Conservation (phyloP, 805 yeast species). For the Candida endomychidarum region DNA sequence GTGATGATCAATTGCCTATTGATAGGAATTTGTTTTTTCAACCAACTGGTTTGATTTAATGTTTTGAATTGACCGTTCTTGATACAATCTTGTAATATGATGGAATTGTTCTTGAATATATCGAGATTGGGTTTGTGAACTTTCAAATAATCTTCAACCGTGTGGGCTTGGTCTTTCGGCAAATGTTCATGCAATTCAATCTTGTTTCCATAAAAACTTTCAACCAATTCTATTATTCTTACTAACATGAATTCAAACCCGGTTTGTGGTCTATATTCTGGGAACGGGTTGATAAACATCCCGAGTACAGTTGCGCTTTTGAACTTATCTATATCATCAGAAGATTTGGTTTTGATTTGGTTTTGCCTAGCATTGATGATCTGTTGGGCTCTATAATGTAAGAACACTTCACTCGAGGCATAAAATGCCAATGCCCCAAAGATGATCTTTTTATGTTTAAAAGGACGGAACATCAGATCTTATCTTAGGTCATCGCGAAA, state of each 20-base stretch:
- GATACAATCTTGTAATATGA: constrained; percentile 28
- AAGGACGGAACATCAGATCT: not conserved
- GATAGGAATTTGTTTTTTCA: constrained; percentile 28
- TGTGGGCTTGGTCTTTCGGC: constrained; percentile 35
- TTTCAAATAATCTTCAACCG: constrained; percentile 59
- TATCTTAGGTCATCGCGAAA: no score
- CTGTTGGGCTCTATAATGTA: constrained; percentile 52
- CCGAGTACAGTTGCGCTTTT: constrained; percentile 57
- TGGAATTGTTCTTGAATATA: constrained; percentile 36
- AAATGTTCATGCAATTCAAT: constrained; percentile 37
- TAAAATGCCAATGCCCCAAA: constrained; percentile 50
- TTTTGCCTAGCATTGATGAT: constrained; percentile 43
- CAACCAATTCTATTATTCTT: constrained; percentile 68
- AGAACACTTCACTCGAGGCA: constrained; percentile 63
- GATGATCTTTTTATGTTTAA: not conserved
- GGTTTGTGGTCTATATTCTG: constrained; percentile 87
- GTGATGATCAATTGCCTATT: constrained; percentile 62
- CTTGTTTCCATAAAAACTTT: constrained; percentile 44
- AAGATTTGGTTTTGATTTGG: constrained; percentile 26
- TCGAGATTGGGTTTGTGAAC: constrained; percentile 56
- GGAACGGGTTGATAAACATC: constrained; percentile 85
- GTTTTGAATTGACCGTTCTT: constrained; percentile 4
- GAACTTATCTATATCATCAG: constrained; percentile 21
- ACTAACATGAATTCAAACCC: constrained; percentile 79
- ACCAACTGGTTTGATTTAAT: constrained; percentile 4